Base-by-base conservation (phyloP, 257 asterid genomes). In the Rehmannia glutinosa region DNA sequence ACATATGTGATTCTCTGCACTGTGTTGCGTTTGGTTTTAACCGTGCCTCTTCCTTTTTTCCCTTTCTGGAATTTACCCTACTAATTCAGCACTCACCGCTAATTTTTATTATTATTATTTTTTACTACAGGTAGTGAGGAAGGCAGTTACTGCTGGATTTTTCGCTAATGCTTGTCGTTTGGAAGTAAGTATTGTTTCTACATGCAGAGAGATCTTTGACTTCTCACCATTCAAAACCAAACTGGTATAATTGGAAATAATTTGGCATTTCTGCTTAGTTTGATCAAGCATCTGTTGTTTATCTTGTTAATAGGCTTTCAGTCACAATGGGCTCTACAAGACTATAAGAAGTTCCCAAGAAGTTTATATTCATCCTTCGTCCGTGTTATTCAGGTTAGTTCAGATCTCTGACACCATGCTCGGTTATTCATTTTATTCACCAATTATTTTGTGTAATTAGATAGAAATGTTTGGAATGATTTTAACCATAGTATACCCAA, bases 301-400 rank as follows among this genome's bases (percentile, higher is more conserved):
- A 49, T 49, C 33, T 35, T 72, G 45, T 72, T 19, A 21, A 64
- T 64, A 92, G 99, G 85, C 96, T 16, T 90, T 67, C 87, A 90
- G 96, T 77, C 92, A 90, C 74, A 90, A 88, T 46, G 99, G 97
- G 41, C 65, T 76, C 72, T 91, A 94, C 92, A 91, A 85, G 84
- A 94, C 97, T 2, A 38, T 90, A 53, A 82, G 99, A 76, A 73
- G 95, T 70, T 86, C 99, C 36, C 96, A 94, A 79, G 97, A 90
- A 76, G 99, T 91, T 30, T 88, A 88, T 62, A 82, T 94, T 68
- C 97, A 94, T 76, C 99, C 97, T 74, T 94, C 97, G 32, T 93
- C 97, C 6, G 92, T 90, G 69, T 68, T 93, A 82, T 93, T 93
- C 88, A 88, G 99, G 99, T 88, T 61, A 61, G 73, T 66, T 16